Base-by-base conservation (phyloP, 805 yeast species). In the Sugiyamaella mastotermitis region DNA sequence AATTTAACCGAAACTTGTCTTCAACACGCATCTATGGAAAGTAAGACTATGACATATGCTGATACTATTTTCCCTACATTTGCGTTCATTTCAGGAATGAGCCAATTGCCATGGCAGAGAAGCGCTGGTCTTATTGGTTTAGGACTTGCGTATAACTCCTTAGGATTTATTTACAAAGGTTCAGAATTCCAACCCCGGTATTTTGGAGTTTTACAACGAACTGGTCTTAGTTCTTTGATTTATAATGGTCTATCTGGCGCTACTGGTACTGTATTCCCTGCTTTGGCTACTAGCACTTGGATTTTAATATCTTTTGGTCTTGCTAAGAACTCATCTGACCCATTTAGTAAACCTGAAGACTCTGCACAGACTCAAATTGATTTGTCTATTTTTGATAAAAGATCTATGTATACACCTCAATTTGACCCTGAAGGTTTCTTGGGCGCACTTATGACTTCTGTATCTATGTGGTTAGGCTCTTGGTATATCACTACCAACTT, bases 351-450 rank as follows among this genome's bases (percentile, higher is more conserved):
- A 5, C 53, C 55, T 3, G 50, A 37, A 6, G 38, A 28, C 15
- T 50, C 64, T 3, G 62, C 63, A 8, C 65, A 62, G 34, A 55
- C 61, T n/a, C 33, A 35, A 16, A 48, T 60, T 23, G 65, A 60
- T 49, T 21, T 16, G 11, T 34, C 46, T 11, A 31, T 58, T 10
- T 49, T 58, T 30, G 45, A 45, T 8, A 42, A 29, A 4, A 33
- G 46, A 19, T 32, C 42, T 13, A 40, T 52, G 30, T 58, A 58
- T 43, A 41, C 47, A 6, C 42, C 47, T 2, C 50, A 46, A 24
- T 57, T 51, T 37, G 67, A 62, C 34, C 67, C 67, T 1, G 66
- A 62, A 38, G 66, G 65, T 3, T 37, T 59, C n/a, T 47, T 63
- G 13, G 65, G 66, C 3, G 43, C 58, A 5, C 38, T 62, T 8